Percentiles rank a stretch among this genome's conserved stretches.
These are phyloP conservation scores for Pedinophyceae sp. DNA, from an alignment of 139 green algal genomes.

Conservation along the genomic window DNA sequence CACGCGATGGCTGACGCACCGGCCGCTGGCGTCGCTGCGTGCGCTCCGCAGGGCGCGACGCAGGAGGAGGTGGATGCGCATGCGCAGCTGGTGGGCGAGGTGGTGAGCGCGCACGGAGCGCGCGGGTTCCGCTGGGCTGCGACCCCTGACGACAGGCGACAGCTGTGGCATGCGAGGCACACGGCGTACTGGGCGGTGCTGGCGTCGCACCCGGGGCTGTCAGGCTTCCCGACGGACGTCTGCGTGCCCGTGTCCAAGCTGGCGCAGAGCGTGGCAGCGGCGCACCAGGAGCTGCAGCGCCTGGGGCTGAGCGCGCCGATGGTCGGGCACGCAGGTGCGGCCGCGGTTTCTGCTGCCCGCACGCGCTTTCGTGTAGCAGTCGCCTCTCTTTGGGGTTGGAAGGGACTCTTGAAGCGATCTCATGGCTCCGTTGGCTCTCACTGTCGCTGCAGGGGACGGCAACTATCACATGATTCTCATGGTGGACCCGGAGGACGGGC, in stretches of 20 bases:
- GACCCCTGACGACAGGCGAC: conserved; percentile 20
- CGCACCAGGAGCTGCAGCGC: conserved; percentile 12
- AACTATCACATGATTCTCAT: conserved; percentile 39
- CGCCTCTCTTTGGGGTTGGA: too few species aligned
- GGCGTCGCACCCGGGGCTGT: conserved; percentile 16
- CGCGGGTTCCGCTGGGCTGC: conserved; percentile 23
- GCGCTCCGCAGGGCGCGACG: conserved; percentile 4
- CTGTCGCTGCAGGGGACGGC: too few species aligned
- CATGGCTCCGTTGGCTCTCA: too few species aligned
- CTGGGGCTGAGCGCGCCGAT: conserved; percentile 28
- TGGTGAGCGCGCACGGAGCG: conserved; percentile 18
- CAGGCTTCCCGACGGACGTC: conserved; percentile 35
- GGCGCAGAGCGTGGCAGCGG: conserved; percentile 17
- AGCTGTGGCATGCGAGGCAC: conserved; percentile 39
- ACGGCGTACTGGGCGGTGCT: conserved; percentile 27
- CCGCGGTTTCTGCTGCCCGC: too few species aligned
- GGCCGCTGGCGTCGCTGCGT: conserved; percentile 4
- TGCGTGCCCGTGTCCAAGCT: conserved; percentile 39
- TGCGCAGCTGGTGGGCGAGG: conserved; percentile 17
- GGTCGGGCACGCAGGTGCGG: conserved; percentile 48
- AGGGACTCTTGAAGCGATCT: too few species aligned
- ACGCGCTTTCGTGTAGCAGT: too few species aligned
- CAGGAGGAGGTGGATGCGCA: conserved; percentile 13
- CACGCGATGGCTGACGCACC: too few species aligned
- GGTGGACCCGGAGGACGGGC: conserved; percentile 21